These are phyloP conservation scores for Nothopassalora personata DNA, from an alignment of 2,329 filamentous ascomycete species.

Conservation along the genomic window DNA sequence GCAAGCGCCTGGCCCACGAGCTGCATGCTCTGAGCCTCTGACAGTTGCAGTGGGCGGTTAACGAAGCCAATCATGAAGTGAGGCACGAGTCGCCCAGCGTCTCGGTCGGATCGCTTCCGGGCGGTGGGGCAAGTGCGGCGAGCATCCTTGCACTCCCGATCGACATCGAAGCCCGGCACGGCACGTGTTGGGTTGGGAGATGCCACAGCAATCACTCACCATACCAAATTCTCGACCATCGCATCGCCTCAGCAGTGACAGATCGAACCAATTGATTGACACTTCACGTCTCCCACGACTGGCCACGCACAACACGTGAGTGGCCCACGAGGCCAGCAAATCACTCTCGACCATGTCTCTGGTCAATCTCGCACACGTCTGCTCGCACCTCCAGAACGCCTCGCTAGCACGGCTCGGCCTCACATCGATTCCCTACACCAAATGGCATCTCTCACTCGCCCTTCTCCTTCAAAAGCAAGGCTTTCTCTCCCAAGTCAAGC, in stretches of 20 bases:
- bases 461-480: slow-evolving; percentile 77
- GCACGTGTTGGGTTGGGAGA: neutral
- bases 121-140: neutral
- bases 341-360: slow-evolving; percentile 56
- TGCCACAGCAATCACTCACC: neutral
- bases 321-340: slow-evolving; percentile 11
- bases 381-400: slow-evolving; percentile 87
- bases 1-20: neutral
- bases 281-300: neutral
- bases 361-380: slow-evolving; percentile 69
- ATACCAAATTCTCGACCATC: neutral
- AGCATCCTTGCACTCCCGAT: neutral
- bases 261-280: neutral
- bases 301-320: neutral
- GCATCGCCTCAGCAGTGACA: neutral
- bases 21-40: neutral
- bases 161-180: neutral
- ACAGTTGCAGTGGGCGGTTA: neutral
- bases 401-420: slow-evolving; percentile 75
- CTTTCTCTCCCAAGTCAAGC: slow-evolving; percentile 74
- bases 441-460: slow-evolving; percentile 70
- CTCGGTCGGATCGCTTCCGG: neutral
- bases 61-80: slow-evolving; percentile 3
- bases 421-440: slow-evolving; percentile 75
- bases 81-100: neutral